Conservation (phyloP, 108 stramenopile species). For the Nitzschia sp. region DNA sequence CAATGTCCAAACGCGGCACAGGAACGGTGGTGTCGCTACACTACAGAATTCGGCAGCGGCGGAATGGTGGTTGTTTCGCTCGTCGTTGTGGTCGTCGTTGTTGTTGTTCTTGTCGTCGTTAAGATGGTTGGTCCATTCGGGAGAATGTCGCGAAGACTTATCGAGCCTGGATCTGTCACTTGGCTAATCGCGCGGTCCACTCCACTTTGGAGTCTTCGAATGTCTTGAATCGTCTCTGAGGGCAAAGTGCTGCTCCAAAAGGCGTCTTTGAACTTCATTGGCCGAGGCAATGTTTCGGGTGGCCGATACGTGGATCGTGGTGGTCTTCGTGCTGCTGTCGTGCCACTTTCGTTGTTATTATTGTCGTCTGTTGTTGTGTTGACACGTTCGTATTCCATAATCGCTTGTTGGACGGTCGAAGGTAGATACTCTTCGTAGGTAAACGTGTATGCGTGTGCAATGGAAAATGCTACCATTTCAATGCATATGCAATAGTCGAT, state of each 20-base stretch:
- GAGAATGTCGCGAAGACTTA: conserved; percentile 32
- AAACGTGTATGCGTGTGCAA: conserved; percentile 91
- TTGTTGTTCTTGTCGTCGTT: background rate
- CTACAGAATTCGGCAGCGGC: background rate
- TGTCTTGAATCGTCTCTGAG: conserved; percentile 76
- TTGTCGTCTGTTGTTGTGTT: conserved; percentile 1
- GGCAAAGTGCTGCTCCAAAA: conserved; percentile 82
- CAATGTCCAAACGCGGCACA: no score
- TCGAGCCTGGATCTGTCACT: conserved; percentile 33
- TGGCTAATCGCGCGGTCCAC: conserved; percentile 29
- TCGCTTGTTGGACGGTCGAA: conserved; percentile 36
- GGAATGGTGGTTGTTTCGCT: background rate
- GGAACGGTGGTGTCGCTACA: no score
- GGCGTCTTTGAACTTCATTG: conserved; percentile 72
- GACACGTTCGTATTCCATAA: conserved; percentile 29
- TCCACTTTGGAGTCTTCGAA: conserved; percentile 59
- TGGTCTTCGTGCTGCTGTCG: conserved; percentile 28
- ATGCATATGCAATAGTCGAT: conserved; percentile 94
- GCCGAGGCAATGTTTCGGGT: conserved; percentile 57
- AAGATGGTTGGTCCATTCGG: background rate
- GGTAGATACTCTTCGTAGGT: conserved; percentile 91
- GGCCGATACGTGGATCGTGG: conserved; percentile 50
- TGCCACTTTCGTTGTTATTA: background rate
- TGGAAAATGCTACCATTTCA: conserved; percentile 93
- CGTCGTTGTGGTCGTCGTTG: background rate